phyloP scores from a whole-genome alignment of 2,329 filamentous ascomycete genomes.

The Botrytis porri region DNA sequence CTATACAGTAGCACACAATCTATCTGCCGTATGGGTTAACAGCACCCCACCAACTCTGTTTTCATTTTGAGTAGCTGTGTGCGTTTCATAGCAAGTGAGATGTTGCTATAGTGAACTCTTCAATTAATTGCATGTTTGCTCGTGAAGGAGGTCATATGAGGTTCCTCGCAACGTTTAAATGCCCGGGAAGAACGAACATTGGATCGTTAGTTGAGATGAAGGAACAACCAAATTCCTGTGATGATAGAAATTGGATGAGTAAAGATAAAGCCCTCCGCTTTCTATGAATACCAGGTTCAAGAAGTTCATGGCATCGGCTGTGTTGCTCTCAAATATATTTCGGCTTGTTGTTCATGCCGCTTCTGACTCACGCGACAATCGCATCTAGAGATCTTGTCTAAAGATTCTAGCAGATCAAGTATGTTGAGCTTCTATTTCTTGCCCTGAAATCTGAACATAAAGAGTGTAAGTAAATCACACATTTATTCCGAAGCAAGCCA shows the following conservation, averaged over 20 bases:
- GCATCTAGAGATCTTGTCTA: too few species aligned
- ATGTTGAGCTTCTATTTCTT: not conserved
- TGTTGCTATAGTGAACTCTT: not conserved
- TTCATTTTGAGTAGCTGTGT: not conserved
- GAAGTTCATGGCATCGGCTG: too few species aligned
- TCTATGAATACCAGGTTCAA: too few species aligned
- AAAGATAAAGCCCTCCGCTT: not conserved
- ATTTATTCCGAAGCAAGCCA: not conserved
- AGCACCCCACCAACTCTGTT: not conserved
- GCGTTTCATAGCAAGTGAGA: not conserved
- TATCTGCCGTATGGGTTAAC: not conserved
- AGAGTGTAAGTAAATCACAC: not conserved
- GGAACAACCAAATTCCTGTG: not conserved
- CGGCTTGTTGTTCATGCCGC: not conserved
- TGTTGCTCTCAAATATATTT: too few species aligned
- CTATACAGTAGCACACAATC: not conserved
- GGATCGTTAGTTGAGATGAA: too few species aligned
- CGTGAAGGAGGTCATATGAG: not conserved
- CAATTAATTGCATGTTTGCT: not conserved
- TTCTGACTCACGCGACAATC: not conserved
- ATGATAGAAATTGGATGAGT: not conserved
- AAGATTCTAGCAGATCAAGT: fast-evolving
- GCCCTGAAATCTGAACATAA: not conserved
- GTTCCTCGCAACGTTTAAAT: not conserved
- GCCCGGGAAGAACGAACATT: not conserved